phyloP scores from a whole-genome alignment of 2,329 filamentous ascomycete species.

The Whalleya microplaca region DNA sequence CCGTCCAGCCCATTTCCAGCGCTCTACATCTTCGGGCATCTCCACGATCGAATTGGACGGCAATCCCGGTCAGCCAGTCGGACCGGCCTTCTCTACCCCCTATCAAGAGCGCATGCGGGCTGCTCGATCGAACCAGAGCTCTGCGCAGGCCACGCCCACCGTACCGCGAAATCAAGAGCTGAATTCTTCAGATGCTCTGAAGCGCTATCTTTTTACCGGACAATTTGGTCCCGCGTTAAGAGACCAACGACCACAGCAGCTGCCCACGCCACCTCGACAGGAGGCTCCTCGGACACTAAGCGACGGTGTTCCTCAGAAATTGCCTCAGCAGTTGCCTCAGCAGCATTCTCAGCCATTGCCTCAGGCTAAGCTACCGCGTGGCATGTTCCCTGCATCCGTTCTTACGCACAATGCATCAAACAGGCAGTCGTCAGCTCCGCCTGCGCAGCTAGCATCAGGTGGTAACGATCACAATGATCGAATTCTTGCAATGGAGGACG shows the following conservation, averaged over 20 bases:
- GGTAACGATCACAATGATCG: constrained; percentile 38
- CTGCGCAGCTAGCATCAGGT: constrained; percentile 13
- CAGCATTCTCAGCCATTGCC: constrained; percentile 10
- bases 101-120: constrained; percentile 65
- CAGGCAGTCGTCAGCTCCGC: constrained; percentile 14
- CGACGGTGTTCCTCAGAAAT: no score
- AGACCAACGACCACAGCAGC: constrained; percentile 12
- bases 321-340: no score
- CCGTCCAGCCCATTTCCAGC: constrained; percentile 41
- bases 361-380: constrained; percentile 25
- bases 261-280: constrained; percentile 11
- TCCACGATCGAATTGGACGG: constrained; percentile 73
- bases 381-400: constrained; percentile 34
- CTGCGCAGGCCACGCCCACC: constrained; percentile 26
- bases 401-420: constrained; percentile 24
- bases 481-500: constrained; percentile 56
- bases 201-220: constrained; percentile 58
- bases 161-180: constrained; percentile 20
- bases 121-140: constrained; percentile 43
- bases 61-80: constrained; percentile 57
- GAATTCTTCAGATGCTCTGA: constrained; percentile 53
- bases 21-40: constrained; percentile 56
- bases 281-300: constrained; percentile 1
- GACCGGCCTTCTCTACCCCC: constrained; percentile 70
- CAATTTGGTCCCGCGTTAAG: constrained; percentile 28